Conservation (phyloP, 2,329 filamentous ascomycete genomes). For the Davidsoniella neocaledoniae region DNA sequence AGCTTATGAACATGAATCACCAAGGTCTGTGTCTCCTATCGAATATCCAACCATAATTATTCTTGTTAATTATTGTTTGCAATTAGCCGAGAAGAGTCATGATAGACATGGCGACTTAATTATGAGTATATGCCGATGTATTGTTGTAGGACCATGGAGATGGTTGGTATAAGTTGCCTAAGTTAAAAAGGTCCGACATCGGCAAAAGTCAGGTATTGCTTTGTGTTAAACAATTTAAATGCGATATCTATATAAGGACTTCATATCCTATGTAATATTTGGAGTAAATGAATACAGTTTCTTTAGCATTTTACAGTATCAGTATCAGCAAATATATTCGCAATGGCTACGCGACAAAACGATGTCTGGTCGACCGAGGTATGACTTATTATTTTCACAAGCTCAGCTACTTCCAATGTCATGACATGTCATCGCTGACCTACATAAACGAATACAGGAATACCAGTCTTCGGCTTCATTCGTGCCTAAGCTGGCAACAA, state of each 20-base stretch:
- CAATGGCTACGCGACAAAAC: background rate
- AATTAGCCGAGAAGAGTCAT: too few relatives aligned
- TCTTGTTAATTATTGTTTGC: too few relatives aligned
- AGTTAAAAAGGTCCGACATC: conserved; percentile 13
- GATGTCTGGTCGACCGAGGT: conserved; percentile 28
- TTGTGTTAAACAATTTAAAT: background rate
- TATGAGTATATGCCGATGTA: background rate
- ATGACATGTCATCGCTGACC: background rate
- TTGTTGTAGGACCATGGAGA: background rate
- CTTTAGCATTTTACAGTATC: background rate
- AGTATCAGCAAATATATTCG: background rate
- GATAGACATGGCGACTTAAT: background rate
- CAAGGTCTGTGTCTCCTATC: too few relatives aligned
- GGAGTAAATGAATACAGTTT: background rate
- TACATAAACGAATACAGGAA: conserved; percentile 22
- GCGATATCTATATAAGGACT: background rate
- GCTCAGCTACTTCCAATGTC: background rate
- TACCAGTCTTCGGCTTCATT: conserved; percentile 47
- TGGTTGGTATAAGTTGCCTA: conserved; percentile 2
- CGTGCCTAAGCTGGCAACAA: conserved; percentile 43
- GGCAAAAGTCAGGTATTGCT: conserved; percentile 7
- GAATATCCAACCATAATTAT: too few relatives aligned
- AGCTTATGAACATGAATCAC: too few relatives aligned
- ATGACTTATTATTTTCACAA: background rate
- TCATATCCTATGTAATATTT: background rate